Conservation (phyloP, 805 yeast species). For the Candida manassasensis region DNA sequence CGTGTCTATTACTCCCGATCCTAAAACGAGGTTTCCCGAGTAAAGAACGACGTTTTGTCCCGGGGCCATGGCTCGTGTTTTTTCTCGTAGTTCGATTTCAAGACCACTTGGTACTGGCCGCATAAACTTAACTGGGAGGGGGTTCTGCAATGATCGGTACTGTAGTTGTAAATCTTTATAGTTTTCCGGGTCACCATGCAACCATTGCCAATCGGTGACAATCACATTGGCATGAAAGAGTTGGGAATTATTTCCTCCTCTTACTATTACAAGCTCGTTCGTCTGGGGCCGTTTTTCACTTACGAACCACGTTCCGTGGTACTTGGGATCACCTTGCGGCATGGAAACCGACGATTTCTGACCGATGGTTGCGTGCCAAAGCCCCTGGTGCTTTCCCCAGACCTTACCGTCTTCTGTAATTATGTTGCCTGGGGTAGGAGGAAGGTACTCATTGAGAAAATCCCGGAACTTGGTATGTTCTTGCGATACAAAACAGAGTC, state of each 20-base stretch:
- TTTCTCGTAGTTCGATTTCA: constrained; percentile 36
- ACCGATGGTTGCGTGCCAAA: constrained; percentile 96
- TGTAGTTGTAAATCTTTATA: constrained; percentile 39
- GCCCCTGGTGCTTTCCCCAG: constrained; percentile 80
- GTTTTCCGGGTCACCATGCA: constrained; percentile 12
- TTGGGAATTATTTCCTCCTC: constrained; percentile 56
- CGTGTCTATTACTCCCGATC: constrained; percentile 34
- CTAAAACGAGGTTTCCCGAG: constrained; percentile 60
- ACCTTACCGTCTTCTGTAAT: constrained; percentile 67
- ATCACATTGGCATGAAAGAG: constrained; percentile 42
- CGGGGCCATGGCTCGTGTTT: constrained; percentile 75
- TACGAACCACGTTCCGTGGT: constrained; percentile 82
- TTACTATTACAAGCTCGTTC: constrained; percentile 77
- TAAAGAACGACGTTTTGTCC: constrained; percentile 85
- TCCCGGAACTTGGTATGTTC: constrained; percentile 57
- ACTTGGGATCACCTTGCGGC: constrained; percentile 83
- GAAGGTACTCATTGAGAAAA: constrained; percentile 71
- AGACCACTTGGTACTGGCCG: constrained; percentile 12
- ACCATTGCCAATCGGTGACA: constrained; percentile 50
- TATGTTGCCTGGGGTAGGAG: constrained; percentile 71
- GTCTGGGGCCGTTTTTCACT: constrained; percentile 58
- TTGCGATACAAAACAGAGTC: constrained; percentile 83
- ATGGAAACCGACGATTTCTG: constrained; percentile 74
- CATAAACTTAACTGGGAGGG: constrained; percentile 33
- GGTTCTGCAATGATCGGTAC: constrained; percentile 67